phyloP scores from a whole-genome alignment of 2,329 filamentous ascomycete species.

The Botryotinia globosa region DNA sequence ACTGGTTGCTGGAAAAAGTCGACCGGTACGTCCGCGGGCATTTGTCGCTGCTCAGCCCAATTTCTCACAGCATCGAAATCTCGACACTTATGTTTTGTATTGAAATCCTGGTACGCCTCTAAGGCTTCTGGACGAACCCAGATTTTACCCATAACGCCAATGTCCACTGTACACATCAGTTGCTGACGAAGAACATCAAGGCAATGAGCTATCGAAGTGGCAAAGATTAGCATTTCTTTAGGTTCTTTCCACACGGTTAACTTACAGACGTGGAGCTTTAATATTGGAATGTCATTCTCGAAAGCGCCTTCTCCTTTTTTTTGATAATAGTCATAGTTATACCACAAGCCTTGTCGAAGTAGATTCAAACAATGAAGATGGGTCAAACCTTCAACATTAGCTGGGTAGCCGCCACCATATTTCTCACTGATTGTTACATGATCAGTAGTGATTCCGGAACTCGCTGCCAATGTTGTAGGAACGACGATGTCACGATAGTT shows the following conservation, averaged over 20 bases:
- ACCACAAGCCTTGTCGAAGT: slow-evolving; percentile 49
- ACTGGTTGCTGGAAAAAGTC: slow-evolving; percentile 34
- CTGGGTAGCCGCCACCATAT: slow-evolving; percentile 1
- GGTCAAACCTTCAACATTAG: background rate
- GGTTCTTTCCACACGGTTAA: background rate
- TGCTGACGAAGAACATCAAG: slow-evolving; percentile 54
- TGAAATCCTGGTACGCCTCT: slow-evolving; percentile 50
- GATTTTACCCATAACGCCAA: slow-evolving; percentile 52
- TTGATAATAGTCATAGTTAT: slow-evolving; percentile 52
- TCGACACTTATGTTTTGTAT: slow-evolving; percentile 51
- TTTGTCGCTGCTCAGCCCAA: slow-evolving; percentile 51
- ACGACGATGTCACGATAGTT: background rate
- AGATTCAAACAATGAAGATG: slow-evolving; percentile 42
- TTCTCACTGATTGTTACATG: background rate
- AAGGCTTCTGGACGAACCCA: slow-evolving; percentile 47
- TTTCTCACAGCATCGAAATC: slow-evolving; percentile 50
- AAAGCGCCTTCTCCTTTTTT: slow-evolving; percentile 46
- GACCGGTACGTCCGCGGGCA: slow-evolving; percentile 31
- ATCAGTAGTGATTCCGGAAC: background rate
- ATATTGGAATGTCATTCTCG: slow-evolving; percentile 47
- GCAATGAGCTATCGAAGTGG: slow-evolving; percentile 46
- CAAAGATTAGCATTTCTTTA: background rate
- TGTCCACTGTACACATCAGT: slow-evolving; percentile 53
- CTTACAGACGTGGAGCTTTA: slow-evolving; percentile 45
- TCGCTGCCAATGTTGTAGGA: background rate